Evolutionary conservation across 768 basidiomycete species (phyloP).

Genomic region (Chlorophyllum brunneum): DNA sequence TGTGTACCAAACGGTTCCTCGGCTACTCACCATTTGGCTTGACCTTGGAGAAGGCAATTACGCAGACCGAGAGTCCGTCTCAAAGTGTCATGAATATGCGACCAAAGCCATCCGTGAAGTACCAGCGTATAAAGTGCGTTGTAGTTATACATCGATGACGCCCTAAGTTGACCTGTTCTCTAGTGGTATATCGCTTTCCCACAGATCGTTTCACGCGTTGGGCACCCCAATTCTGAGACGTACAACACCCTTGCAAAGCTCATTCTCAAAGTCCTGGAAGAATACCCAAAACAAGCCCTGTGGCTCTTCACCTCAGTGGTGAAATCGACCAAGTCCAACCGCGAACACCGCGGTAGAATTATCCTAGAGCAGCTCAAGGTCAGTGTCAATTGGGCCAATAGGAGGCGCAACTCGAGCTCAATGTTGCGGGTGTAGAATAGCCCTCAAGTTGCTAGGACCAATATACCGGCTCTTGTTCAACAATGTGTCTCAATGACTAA

Average conservation of each 20-base stretch:
- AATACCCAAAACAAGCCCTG: constrained; percentile 86
- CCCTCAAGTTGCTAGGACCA: constrained; percentile 22
- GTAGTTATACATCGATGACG: not conserved
- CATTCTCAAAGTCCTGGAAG: constrained; percentile 68
- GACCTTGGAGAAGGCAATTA: constrained; percentile 68
- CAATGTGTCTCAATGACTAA: constrained; percentile 62
- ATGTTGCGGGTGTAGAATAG: not conserved
- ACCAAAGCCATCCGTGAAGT: constrained; percentile 52
- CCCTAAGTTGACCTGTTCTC: not conserved
- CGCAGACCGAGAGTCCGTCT: constrained; percentile 29
- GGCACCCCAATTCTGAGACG: constrained; percentile 63
- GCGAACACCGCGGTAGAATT: constrained; percentile 54
- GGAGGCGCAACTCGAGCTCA: not conserved
- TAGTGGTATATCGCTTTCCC: constrained; percentile 97
- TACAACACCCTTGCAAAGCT: constrained; percentile 58
- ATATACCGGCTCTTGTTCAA: constrained; percentile 43
- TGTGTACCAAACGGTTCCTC: constrained; percentile 92
- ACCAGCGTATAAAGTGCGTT: constrained; percentile 76
- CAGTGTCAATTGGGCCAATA: constrained; percentile 13
- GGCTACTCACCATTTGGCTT: constrained; percentile 92
- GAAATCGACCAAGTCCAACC: constrained; percentile 69
- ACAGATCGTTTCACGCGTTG: constrained; percentile 93
- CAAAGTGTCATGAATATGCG: constrained; percentile 55
- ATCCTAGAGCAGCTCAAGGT: constrained; percentile 63
- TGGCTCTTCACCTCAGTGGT: constrained; percentile 91